These are phyloP conservation scores for Pythium insidiosum DNA, from an alignment of 352 stramenopile genomes.

Conservation along the genomic window DNA sequence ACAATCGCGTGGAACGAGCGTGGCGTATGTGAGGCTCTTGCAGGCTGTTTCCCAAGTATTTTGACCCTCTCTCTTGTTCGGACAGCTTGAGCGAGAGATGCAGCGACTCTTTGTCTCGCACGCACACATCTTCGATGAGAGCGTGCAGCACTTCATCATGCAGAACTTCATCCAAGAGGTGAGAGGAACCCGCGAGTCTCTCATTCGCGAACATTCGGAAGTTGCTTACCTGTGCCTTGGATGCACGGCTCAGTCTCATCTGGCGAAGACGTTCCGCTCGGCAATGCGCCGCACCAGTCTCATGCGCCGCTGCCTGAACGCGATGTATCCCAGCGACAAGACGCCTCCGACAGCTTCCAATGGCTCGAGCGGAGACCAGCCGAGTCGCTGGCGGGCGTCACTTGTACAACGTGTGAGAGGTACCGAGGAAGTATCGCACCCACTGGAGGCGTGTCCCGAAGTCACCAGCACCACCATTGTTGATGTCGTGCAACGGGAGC, in stretches of 20 bases:
- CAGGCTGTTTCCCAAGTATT: too few relatives aligned
- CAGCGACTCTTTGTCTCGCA: conserved; percentile 69
- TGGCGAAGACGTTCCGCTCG: conserved; percentile 54
- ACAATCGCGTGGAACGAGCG: too few relatives aligned
- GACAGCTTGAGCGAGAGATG: conserved; percentile 52
- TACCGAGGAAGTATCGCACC: too few relatives aligned
- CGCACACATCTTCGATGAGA: conserved; percentile 79
- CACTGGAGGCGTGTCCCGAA: conserved; percentile 50
- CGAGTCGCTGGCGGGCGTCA: too few relatives aligned
- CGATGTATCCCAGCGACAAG: conserved; percentile 57
- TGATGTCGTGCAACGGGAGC: conserved; percentile 36
- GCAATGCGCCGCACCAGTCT: conserved; percentile 67
- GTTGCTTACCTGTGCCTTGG: not conserved
- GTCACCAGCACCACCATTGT: conserved; percentile 35
- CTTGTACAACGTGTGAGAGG: too few relatives aligned
- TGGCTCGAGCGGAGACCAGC: too few relatives aligned
- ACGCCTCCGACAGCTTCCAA: not conserved
- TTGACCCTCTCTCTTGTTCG: not conserved
- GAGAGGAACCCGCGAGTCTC: not conserved
- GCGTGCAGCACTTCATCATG: conserved; percentile 82
- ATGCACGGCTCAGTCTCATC: conserved; percentile 50
- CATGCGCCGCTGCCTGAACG: conserved; percentile 54
- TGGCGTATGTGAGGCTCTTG: too few relatives aligned
- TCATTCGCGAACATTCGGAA: not conserved
- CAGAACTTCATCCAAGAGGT: conserved; percentile 79